Evolutionary conservation across 2,329 filamentous ascomycete genomes (phyloP), one percentile per base, ranked within the genome.

Genomic region (Xylaria hypoxylon): DNA sequence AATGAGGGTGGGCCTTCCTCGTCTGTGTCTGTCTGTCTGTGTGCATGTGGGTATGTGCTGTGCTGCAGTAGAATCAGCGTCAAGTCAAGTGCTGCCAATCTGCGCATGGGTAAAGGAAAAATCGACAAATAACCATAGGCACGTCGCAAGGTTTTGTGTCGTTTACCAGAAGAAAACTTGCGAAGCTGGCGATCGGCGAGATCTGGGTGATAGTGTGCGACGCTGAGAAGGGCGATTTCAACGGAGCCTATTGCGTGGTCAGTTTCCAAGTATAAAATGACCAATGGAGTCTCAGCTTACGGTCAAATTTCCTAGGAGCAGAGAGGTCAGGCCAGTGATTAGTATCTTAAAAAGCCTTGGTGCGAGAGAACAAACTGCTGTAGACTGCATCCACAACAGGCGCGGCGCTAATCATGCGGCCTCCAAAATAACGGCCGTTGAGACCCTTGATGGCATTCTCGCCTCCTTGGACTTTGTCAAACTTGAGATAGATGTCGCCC

Each of bases 301-400:
- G 48, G 66, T 68, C 61, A 63, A 67, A 68, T 72, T 80, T 84
- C 84, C 85, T 86, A 86, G 77, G 85, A 80, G 71, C 72, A 74
- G 76, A 74, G 71, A 79, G 75, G 79, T 77, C 77, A 79, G 78
- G 79, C 80, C 81, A 67, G 80, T 77, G 71, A 85, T 87, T 87
- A 88, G 85, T 83, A 79, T 83, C 84, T 86, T 83, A 94, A 75
- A 94, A 92, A 80, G 91, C 91, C 81, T 92, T 92, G 75, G 91
- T 92, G 79, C 92, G 90, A 81, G 91, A 92, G 85, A 96, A 97
- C 82, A 97, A 89, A 86, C 92, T 96, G 89, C 93, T 96, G 89
- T 98, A 99, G 83, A 99, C 93, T 77, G 95, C 95, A 82, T 99
- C 96, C 80, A 98, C 95, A 82, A 99, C 93, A 80, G 94, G 96